Evolutionary conservation across 345 rosid genomes (phyloP).

Genomic region (Syzygium aromaticum): DNA sequence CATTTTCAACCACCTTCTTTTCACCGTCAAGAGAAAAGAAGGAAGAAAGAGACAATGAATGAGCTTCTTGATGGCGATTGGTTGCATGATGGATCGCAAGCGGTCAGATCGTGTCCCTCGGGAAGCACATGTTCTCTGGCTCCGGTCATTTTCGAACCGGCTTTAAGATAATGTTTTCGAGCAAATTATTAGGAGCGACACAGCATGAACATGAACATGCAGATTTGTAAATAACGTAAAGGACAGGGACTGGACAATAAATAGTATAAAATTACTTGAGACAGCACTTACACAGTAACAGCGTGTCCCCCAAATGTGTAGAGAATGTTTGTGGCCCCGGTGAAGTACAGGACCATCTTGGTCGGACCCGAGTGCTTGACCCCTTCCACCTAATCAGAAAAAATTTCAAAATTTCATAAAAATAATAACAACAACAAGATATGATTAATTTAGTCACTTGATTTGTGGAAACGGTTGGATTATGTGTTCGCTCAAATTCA

Average conservation of each 20-base stretch:
- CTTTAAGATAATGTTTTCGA: background rate
- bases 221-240: constrained; percentile 22
- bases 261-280: background rate
- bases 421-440: background rate
- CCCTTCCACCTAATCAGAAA: constrained; percentile 59
- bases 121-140: constrained; percentile 2
- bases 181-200: background rate
- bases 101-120: constrained; percentile 25
- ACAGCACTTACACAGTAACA: constrained; percentile 79
- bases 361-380: constrained; percentile 91
- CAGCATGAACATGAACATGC: background rate
- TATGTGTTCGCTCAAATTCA: background rate
- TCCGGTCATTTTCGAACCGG: constrained; percentile 22
- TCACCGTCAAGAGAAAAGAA: background rate
- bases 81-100: constrained; percentile 11
- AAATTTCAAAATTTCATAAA: background rate
- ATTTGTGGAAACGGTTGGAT: background rate
- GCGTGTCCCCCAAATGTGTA: constrained; percentile 99
- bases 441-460: background rate
- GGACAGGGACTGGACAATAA: constrained; percentile 11
- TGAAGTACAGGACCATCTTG: constrained; percentile 80
- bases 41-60: background rate
- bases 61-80: background rate
- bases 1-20: background rate
- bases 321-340: constrained; percentile 99